phyloP scores from a whole-genome alignment of 305 asterid species.

The Ilex paraguariensis region DNA sequence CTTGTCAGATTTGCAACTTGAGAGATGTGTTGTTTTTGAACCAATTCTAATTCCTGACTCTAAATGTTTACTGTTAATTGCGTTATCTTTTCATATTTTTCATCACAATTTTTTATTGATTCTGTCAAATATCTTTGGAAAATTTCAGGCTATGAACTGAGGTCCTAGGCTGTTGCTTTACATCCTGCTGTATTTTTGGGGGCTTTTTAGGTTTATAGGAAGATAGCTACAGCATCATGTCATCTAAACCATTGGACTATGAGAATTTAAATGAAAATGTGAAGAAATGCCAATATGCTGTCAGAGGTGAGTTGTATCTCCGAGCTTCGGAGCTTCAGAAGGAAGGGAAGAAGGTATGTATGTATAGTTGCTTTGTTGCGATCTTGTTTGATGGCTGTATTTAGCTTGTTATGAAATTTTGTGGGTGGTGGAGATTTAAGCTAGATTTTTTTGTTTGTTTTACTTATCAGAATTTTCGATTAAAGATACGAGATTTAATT shows the following conservation, averaged over 20 bases:
- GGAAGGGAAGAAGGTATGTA: slow-evolving; percentile 90
- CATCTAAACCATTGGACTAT: slow-evolving; percentile 71
- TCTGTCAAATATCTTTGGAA: background rate
- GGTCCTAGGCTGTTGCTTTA: slow-evolving; percentile 14
- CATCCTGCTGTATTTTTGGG: slow-evolving; percentile 9
- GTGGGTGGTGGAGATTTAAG: no score
- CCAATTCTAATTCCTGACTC: background rate
- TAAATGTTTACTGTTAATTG: background rate
- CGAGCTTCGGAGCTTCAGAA: slow-evolving; percentile 99
- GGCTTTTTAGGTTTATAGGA: slow-evolving; percentile 8
- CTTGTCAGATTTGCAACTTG: no score
- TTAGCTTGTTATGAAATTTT: no score
- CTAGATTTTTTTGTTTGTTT: no score
- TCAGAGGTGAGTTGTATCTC: slow-evolving; percentile 98
- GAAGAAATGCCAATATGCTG: slow-evolving; percentile 96
- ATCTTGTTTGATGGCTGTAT: no score
- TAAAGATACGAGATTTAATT: no score
- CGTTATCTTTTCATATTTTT: background rate
- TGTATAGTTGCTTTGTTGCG: background rate
- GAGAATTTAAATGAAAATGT: slow-evolving; percentile 93
- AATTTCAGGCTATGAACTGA: slow-evolving; percentile 18
- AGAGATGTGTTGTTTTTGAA: background rate
- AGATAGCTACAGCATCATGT: slow-evolving; percentile 39
- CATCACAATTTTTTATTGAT: background rate
- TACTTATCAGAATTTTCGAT: no score